phyloP scores from a whole-genome alignment of 1,284 basidiomycete genomes.

The Rhodotorula glutinis region DNA sequence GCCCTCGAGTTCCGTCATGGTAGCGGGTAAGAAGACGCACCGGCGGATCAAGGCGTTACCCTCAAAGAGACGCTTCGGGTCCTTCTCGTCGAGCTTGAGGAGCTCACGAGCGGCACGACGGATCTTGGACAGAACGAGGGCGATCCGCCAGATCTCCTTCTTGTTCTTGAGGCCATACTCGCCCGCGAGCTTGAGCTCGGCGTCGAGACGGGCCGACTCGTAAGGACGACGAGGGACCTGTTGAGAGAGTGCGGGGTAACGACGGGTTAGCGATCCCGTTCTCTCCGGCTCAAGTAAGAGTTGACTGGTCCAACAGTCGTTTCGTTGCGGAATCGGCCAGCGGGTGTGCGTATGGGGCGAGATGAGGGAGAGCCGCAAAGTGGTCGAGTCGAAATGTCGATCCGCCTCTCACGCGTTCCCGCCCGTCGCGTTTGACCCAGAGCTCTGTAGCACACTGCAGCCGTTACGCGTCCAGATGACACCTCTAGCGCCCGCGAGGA shows the following conservation, averaged over 20 bases:
- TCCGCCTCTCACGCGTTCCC: too few relatives aligned
- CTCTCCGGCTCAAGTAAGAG: too few relatives aligned
- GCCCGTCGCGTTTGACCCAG: too few relatives aligned
- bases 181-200: conserved; percentile 99
- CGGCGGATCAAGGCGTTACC: conserved; percentile 97
- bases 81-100: conserved; percentile 99
- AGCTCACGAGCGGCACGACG: conserved; percentile 99
- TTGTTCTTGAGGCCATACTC: conserved; percentile 99
- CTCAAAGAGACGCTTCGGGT: conserved; percentile 99
- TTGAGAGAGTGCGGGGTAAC: conserved; percentile 54
- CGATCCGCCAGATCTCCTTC: conserved; percentile 99
- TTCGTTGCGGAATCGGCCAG: too few relatives aligned
- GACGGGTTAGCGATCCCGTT: neutral
- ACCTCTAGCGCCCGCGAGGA: too few relatives aligned
- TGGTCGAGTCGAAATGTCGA: too few relatives aligned
- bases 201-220: conserved; percentile 97
- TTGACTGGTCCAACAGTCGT: too few relatives aligned
- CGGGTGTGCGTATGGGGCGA: neutral
- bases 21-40: conserved; percentile 32
- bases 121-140: conserved; percentile 97
- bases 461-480: too few relatives aligned
- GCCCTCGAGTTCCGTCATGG: neutral
- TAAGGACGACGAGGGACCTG: conserved; percentile 98
- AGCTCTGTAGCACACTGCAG: too few relatives aligned
- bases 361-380: too few relatives aligned